Percentiles rank a stretch among this genome's conserved stretches.
Evolutionary conservation across 2,329 filamentous ascomycete species (phyloP).

Genomic region (Colletotrichum sp.): DNA sequence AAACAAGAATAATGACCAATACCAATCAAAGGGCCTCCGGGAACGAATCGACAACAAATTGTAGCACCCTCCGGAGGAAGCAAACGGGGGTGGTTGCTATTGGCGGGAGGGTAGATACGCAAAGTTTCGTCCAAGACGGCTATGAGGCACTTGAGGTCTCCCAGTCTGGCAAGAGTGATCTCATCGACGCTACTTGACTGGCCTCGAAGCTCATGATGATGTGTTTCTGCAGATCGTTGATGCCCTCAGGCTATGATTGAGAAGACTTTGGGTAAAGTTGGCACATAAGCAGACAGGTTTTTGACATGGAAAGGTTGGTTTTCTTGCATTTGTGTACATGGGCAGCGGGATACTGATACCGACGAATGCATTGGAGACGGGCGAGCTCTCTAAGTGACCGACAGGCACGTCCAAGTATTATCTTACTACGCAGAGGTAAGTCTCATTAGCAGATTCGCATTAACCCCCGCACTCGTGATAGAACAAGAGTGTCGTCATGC

Average conservation of each 20-base stretch:
- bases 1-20: neutral
- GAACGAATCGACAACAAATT: neutral
- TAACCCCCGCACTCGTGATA: neutral
- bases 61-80: neutral
- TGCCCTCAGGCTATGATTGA: neutral
- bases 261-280: neutral
- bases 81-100: neutral
- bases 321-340: neutral
- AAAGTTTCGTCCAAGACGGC: neutral
- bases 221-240: neutral
- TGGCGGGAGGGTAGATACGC: neutral
- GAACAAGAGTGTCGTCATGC: neutral
- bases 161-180: neutral
- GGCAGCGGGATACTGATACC: neutral
- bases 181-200: neutral
- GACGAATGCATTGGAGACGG: neutral
- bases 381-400: too few relatives aligned
- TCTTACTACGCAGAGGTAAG: neutral
- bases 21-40: neutral
- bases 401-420: neutral
- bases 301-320: neutral
- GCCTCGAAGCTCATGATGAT: neutral
- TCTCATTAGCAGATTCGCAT: neutral
- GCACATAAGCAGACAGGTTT: neutral
- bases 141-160: neutral